Base-by-base conservation (phyloP, 768 basidiomycete species). In the Serendipita sp. region DNA sequence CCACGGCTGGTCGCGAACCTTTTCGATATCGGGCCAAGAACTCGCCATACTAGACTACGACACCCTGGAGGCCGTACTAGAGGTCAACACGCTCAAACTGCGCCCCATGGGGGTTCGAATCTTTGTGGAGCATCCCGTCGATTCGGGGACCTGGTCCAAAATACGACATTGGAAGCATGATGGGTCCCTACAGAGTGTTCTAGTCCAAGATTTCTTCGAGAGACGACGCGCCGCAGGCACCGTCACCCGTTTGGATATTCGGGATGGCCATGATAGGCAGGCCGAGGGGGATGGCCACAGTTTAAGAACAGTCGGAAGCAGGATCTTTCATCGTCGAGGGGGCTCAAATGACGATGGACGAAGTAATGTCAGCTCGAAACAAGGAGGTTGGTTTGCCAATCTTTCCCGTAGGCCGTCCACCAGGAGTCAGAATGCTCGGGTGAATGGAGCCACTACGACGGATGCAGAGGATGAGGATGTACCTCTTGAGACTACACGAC, bases 181-280 rank as follows among this genome's bases (percentile, higher is more conserved):
- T 28, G 65, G 65, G 38, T 58, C 53, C 38, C 65, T 65, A 51
- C 65, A 65, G 32, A 58, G 53, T 44, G 65, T 65, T 10, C 65
- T 65, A 18, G 65, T 65, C n/a, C 53, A 65, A 46, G 35, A 65
- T 35, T 65, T 65, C 32, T 65, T 65, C 28, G 54, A 58, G 54
- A 24, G 45, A n/a, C 53, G 65, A 7, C 54, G 53, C 32, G 24
- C 16, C 11, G 32, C 44, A 7, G 65, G 54, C 37, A n/a, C 18
- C 13, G 24, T 60, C 54, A 58, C 56, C 35, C 65, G 65, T 44
- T 44, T 65, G 34, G 65, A 65, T 28, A 60, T 65, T 7, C 51
- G 65, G 38, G 65, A 65, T 41, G 65, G 65, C 54, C n/a, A 24
- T 37, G 65, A 65, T 35, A 30, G 56, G 35, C 24, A 24, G 32